Conservation (phyloP, 768 basidiomycete species). For the Boletus subcaerulescens region DNA sequence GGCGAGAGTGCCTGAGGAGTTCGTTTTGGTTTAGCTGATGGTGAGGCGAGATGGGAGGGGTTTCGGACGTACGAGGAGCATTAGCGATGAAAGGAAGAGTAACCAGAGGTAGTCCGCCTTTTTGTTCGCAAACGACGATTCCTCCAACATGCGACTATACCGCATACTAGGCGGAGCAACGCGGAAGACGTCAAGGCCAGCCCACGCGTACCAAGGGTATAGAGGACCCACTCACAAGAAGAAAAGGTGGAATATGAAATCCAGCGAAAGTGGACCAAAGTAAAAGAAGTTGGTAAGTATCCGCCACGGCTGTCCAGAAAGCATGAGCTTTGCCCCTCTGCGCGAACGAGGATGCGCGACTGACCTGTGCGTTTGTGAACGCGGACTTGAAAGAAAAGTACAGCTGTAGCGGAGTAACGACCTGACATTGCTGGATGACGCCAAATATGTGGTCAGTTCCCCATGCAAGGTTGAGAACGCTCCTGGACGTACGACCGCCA, state of each 20-base stretch:
- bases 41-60: not conserved
- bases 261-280: conserved; percentile 89
- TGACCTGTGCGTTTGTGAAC: conserved; percentile 73
- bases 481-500: conserved; percentile 75
- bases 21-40: not conserved
- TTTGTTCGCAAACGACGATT: conserved; percentile 89
- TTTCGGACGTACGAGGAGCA: conserved; percentile 70
- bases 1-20: conserved; percentile 67
- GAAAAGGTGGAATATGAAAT: conserved; percentile 96
- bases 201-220: not conserved
- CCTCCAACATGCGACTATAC: conserved; percentile 95
- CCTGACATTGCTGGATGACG: conserved; percentile 76
- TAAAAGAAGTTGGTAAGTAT: conserved; percentile 91
- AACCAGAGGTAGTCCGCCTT: conserved; percentile 97
- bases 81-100: conserved; percentile 73
- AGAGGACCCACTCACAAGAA: conserved; percentile 75
- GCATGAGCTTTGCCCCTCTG: conserved; percentile 8
- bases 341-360: not conserved
- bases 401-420: conserved; percentile 86
- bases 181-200: not conserved
- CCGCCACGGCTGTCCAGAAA: conserved; percentile 71
- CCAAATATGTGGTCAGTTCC: conserved; percentile 3
- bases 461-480: not conserved
- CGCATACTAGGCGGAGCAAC: conserved; percentile 67
- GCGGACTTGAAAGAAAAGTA: conserved; percentile 90